Conservation (phyloP, 495 filamentous ascomycete species). For the Trichocladium uniseriatum region DNA sequence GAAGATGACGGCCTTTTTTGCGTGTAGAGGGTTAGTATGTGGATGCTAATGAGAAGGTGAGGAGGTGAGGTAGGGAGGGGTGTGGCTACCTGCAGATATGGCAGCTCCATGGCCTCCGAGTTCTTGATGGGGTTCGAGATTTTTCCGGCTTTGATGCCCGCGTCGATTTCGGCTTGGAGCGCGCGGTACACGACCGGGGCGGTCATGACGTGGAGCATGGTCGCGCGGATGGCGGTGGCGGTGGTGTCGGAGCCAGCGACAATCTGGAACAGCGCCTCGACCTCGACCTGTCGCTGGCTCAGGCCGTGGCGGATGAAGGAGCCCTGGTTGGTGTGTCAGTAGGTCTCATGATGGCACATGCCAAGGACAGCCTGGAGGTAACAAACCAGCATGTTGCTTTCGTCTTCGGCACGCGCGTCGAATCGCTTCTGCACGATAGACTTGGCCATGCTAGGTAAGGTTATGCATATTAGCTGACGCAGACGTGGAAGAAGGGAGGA, state of each 20-base stretch:
- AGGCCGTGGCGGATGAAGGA: slow-evolving; percentile 29
- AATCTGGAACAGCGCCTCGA: slow-evolving; percentile 36
- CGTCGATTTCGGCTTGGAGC: slow-evolving; percentile 51
- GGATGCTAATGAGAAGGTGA: too few relatives aligned
- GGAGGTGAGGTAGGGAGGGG: too few relatives aligned
- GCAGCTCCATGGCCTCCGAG: slow-evolving; percentile 34
- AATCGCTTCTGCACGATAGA: slow-evolving; percentile 30
- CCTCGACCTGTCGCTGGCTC: slow-evolving; percentile 22
- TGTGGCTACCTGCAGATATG: slow-evolving; percentile 29
- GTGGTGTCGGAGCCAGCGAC: slow-evolving; percentile 59
- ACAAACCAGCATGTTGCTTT: slow-evolving; percentile 36
- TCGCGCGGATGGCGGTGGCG: slow-evolving; percentile 46
- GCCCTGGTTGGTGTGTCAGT: slow-evolving; percentile 10
- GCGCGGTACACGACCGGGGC: slow-evolving; percentile 38
- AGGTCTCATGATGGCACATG: slow-evolving; percentile 19
- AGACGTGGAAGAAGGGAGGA: too few relatives aligned
- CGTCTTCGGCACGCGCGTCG: slow-evolving; percentile 17
- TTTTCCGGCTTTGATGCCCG: slow-evolving; percentile 24
- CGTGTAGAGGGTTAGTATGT: too few relatives aligned
- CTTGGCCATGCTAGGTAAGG: not conserved
- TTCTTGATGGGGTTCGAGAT: slow-evolving; percentile 31
- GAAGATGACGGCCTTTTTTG: slow-evolving; percentile 41
- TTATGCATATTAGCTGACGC: too few relatives aligned
- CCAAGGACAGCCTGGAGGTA: slow-evolving; percentile 12
- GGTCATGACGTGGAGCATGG: slow-evolving; percentile 45